Evolutionary conservation across 1,284 basidiomycete genomes (phyloP).

Genomic region (Phylloporus sp.): DNA sequence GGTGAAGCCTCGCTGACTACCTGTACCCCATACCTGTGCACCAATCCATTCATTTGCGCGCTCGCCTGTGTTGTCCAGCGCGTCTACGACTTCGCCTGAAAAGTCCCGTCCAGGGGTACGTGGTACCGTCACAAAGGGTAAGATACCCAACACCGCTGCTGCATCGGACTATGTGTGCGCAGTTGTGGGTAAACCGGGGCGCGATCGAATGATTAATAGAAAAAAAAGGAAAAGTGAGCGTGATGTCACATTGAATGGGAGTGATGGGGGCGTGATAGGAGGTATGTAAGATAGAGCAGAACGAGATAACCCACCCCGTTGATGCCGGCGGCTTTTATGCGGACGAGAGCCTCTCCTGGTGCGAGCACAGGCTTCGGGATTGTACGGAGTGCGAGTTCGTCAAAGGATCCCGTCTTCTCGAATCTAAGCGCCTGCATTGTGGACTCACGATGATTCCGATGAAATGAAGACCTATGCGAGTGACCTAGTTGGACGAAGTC

Average conservation of each 20-base stretch:
- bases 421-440: constrained; percentile 44
- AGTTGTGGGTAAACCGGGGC: not conserved
- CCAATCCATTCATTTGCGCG: constrained; percentile 33
- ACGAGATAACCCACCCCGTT: constrained; percentile 36
- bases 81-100: constrained; percentile 43
- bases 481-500: not conserved
- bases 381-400: constrained; percentile 31
- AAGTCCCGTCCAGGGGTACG: constrained; percentile 43
- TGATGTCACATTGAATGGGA: not conserved
- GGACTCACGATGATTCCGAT: constrained; percentile 2
- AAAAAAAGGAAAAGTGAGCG: not conserved
- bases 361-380: constrained; percentile 34
- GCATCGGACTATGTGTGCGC: constrained; percentile 36
- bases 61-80: constrained; percentile 34
- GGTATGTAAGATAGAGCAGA: not conserved
- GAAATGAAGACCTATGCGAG: constrained; percentile 14
- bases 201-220: not conserved
- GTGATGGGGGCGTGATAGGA: not conserved
- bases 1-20: constrained; percentile 41
- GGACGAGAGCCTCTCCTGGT: constrained; percentile 42
- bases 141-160: constrained; percentile 34
- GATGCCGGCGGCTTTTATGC: constrained; percentile 42
- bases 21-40: constrained; percentile 44
- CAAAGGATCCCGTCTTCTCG: constrained; percentile 41
- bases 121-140: constrained; percentile 44